A percentile compares a stretch with the other conserved stretches of the same genome.
Evolutionary conservation across 768 basidiomycete species (phyloP).

Genomic region (Favolaschia claudopus): DNA sequence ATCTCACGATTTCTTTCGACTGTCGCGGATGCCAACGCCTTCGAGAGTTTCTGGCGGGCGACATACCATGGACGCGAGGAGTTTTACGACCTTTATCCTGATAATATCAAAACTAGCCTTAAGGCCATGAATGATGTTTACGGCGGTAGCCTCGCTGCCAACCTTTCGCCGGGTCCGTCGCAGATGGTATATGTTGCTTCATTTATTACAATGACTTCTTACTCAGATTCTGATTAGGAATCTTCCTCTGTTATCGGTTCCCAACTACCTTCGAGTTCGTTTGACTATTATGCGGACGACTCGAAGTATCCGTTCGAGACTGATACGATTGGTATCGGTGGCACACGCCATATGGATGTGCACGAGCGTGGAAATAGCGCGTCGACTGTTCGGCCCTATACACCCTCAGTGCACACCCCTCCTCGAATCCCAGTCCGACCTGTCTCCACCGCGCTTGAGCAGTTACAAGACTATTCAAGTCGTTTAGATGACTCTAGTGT

Average conservation of each 20-base stretch:
- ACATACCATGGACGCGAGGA: slow-evolving; percentile 56
- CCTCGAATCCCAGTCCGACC: neutral
- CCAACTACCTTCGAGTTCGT: slow-evolving; percentile 28
- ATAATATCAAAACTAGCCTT: slow-evolving; percentile 51
- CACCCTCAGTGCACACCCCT: neutral
- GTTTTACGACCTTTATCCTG: slow-evolving; percentile 48
- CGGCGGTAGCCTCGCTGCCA: slow-evolving; percentile 56
- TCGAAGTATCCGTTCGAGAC: slow-evolving; percentile 14
- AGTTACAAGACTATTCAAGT: slow-evolving; percentile 32
- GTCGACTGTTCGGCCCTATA: slow-evolving; percentile 7
- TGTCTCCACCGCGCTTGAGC: slow-evolving; percentile 15
- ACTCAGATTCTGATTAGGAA: neutral
- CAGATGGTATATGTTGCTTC: neutral
- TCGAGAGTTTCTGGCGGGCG: slow-evolving; percentile 64
- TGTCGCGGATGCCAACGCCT: slow-evolving; percentile 59
- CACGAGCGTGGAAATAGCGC: slow-evolving; percentile 4
- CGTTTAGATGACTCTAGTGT: slow-evolving; percentile 25
- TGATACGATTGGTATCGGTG: slow-evolving; percentile 11
- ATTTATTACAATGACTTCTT: neutral
- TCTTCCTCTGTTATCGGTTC: slow-evolving; percentile 38
- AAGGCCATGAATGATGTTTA: slow-evolving; percentile 54
- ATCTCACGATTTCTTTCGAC: slow-evolving; percentile 58
- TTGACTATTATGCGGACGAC: slow-evolving; percentile 18
- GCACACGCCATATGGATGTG: slow-evolving; percentile 9
- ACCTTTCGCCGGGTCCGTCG: slow-evolving; percentile 42